A percentile compares a stretch with the other conserved stretches of the same genome.
These are phyloP conservation scores for Fusarium haematococcum DNA, from an alignment of 2,329 filamentous ascomycete genomes.

Conservation along the genomic window DNA sequence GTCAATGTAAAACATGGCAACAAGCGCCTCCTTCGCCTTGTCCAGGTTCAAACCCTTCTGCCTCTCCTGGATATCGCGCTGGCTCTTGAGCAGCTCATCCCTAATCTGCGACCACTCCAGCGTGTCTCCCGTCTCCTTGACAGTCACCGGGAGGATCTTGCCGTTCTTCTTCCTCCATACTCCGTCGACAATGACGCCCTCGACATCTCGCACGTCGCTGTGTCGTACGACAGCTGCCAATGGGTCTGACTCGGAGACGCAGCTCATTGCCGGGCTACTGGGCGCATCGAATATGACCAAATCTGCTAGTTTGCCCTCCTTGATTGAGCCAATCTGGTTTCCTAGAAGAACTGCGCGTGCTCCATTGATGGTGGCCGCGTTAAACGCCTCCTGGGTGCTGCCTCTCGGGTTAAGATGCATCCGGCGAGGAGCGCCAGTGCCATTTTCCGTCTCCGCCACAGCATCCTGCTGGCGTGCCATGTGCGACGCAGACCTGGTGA, in stretches of 20 bases:
- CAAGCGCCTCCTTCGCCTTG: conserved; percentile 9
- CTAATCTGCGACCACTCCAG: conserved; percentile 11
- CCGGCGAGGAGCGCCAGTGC: background rate
- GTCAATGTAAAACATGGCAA: conserved; percentile 17
- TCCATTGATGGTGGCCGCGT: conserved; percentile 15
- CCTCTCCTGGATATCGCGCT: conserved; percentile 8
- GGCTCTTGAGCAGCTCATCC: conserved; percentile 9
- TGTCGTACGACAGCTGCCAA: conserved; percentile 10
- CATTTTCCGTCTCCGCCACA: background rate
- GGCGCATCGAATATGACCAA: conserved; percentile 14
- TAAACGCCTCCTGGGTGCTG: conserved; percentile 13
- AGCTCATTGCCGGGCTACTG: conserved; percentile 4
- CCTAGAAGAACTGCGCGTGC: conserved; percentile 17
- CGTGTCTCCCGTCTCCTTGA: conserved; percentile 5
- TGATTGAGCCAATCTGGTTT: conserved; percentile 13
- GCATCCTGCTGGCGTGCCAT: conserved; percentile 13
- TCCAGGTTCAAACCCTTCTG: conserved; percentile 12
- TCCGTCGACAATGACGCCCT: conserved; percentile 14
- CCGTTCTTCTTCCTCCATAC: conserved; percentile 18
- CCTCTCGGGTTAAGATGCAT: conserved; percentile 10
- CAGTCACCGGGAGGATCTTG: conserved; percentile 6
- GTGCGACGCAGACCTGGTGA: conserved; percentile 10
- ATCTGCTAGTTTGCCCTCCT: conserved; percentile 11
- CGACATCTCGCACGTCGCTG: conserved; percentile 11
- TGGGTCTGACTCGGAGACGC: conserved; percentile 14